Conservation (phyloP, 495 filamentous ascomycete genomes). For the Viridothelium virens region DNA sequence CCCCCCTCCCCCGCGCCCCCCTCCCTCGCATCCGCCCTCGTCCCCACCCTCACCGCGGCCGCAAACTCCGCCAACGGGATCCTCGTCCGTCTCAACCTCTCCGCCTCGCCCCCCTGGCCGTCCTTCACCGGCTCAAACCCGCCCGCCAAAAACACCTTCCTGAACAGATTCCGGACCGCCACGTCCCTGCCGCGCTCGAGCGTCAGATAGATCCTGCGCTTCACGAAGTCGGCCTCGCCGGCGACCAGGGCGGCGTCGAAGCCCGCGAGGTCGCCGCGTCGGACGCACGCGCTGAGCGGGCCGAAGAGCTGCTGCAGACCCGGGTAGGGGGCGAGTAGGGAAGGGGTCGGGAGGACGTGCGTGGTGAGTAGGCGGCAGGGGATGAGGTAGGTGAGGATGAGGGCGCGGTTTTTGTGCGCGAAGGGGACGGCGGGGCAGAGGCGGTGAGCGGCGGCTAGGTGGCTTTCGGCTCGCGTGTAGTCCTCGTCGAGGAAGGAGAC, state of each 20-base stretch:
- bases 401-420: constrained; percentile 64
- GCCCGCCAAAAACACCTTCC: constrained; percentile 78
- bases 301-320: constrained; percentile 69
- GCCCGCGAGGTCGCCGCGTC: constrained; percentile 66
- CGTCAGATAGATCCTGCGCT: constrained; percentile 89
- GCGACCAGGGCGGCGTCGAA: constrained; percentile 78
- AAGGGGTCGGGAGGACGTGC: constrained; percentile 66
- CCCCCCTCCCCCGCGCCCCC: constrained; percentile 47
- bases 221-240: constrained; percentile 82
- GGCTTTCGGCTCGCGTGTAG: constrained; percentile 74
- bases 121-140: constrained; percentile 70
- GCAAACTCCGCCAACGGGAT: constrained; percentile 75
- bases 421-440: constrained; percentile 44
- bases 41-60: constrained; percentile 50
- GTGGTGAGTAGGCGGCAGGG: constrained; percentile 83
- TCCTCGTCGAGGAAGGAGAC: constrained; percentile 87
- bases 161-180: constrained; percentile 76
- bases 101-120: constrained; percentile 40
- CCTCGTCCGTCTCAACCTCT: constrained; percentile 58
- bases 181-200: constrained; percentile 89
- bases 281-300: constrained; percentile 69
- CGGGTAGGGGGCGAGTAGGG: constrained; percentile 66
- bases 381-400: constrained; percentile 93
- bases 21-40: constrained; percentile 25
- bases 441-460: constrained; percentile 68